Evolutionary conservation across 495 filamentous ascomycete species (phyloP), one percentile per base, ranked within the genome.

Genomic region (Aspergillus asperescens): DNA sequence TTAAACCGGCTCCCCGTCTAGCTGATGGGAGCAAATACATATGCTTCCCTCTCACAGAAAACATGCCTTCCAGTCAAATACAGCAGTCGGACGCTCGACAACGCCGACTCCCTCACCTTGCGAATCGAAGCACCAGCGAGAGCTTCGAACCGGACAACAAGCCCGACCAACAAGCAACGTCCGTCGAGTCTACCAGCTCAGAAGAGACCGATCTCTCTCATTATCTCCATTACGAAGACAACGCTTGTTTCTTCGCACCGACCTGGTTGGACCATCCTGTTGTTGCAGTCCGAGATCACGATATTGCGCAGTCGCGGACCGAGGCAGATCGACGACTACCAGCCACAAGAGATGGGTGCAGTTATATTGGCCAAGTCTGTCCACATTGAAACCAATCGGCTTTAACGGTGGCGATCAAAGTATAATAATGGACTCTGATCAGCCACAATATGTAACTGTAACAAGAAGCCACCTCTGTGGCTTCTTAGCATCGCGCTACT

Each of bases 241-340:
- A 74, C 48, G 67, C 66, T 20, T 61, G 64, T 41, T 74, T 74
- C 52, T 74, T 74, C 27, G 67, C 70, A n/a, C 70, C 70, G 7
- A 59, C 29, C 32, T 65, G 62, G 62, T 45, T 71, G 9, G 66
- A 66, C 8, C 55, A 49, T 8, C 55, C 35, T 35, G 18, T 19
- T 6, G 31, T 16, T 41, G 27, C 1, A 18, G 22, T 15, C 22
- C 41, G 40, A 42, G 23, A 7, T 23, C 44, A 34, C 18, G 38
- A 20, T 22, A 18, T 16, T 46, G 16, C 39, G 27, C 39, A 27
- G 20, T 32, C 15, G 12, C 15, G 19, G 20, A 32, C 19, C 20
- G 19, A 34, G 12, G 15, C 29, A 47, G 32, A n/a, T 3, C 32
- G 2, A n/a, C 10, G 13, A 35, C 13, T 35, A 28, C 25, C 8